Evolutionary conservation across 176 grass and related monocot species (phyloP), one percentile per base, ranked within the genome.

Genomic region (Oryza meyeriana): DNA sequence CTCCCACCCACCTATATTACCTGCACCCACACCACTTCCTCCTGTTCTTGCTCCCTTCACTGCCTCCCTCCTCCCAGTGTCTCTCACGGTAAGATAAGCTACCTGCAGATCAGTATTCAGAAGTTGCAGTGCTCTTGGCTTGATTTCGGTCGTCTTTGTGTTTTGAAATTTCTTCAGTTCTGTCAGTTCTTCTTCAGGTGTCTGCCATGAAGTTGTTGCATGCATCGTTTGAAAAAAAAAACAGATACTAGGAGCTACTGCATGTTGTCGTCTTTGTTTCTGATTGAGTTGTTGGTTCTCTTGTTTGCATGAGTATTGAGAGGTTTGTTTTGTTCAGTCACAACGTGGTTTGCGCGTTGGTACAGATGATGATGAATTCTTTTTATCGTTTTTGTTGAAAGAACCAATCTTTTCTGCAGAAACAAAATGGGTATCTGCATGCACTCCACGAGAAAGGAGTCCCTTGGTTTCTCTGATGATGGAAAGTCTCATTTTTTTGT

Each of bases 21-120:
- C 80, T 85, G 82, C 64, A 59, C 57, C 73, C 25, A 66, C 73
- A 55, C 61, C 84, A 85, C 69, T 78, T 79, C 73, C 41, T 82
- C 77, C 69, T 30, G 61, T 82, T 81, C 81, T 71, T 76, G 30
- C 61, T 85, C 76, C 59, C 77, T 77, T 71, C 80, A 12, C 36
- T 59, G 22, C 68, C 36, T 79, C 52, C 77, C 25, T 61, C 57
- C 4, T 85, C 66, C 65, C 57, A 59, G 55, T 59, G 55, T 41
- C 41, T 42, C 40, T 9, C 4, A 50, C 85, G 87, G 87, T 89
- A 81, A 70, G 20, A 41, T 8, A 12, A 11, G 65, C 24, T 55
- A 34, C 26, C 62, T 80, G 13, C 22, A 14, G 13, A 44, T 41
- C 24, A 39, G 29, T 64, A n/a, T 59, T 11, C 55, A 26, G 20